Percentiles rank a stretch among this genome's conserved stretches.
phyloP scores from a whole-genome alignment of 139 green algal genomes.

The Picochlorum sp. region DNA sequence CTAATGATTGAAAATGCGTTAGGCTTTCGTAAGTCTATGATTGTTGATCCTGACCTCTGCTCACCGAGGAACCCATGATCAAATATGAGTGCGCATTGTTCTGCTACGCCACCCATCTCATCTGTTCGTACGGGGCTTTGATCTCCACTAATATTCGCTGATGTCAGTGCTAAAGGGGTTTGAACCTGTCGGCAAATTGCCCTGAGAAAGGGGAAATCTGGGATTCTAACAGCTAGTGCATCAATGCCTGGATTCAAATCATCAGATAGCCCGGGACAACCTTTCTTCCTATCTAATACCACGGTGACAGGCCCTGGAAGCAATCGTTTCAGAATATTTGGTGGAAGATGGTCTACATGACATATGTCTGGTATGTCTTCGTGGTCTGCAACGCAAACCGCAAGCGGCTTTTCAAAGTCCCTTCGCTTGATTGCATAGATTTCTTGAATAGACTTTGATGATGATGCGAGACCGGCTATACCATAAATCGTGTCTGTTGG shows the following conservation, averaged over 20 bases:
- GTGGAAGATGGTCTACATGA: slow-evolving; percentile 24
- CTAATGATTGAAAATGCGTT: slow-evolving; percentile 37
- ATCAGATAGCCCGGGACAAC: slow-evolving; percentile 32
- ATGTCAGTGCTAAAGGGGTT: slow-evolving; percentile 54
- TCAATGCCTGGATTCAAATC: slow-evolving; percentile 41
- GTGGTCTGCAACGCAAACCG: slow-evolving; percentile 51
- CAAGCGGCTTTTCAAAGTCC: slow-evolving; percentile 30
- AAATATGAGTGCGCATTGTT: slow-evolving; percentile 48
- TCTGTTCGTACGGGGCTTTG: slow-evolving; percentile 23
- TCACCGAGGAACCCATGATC: slow-evolving; percentile 32
- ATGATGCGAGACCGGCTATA: slow-evolving; percentile 28
- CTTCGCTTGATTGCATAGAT: slow-evolving; percentile 56
- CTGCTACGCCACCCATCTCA: slow-evolving; percentile 57
- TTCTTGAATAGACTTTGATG: slow-evolving; percentile 19
- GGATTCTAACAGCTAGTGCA: slow-evolving; percentile 47
- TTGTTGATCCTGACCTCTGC: slow-evolving; percentile 44
- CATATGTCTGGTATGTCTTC: slow-evolving; percentile 36
- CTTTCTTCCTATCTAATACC: slow-evolving; percentile 34
- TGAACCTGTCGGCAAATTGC: slow-evolving; percentile 30
- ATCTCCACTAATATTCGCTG: slow-evolving; percentile 52
- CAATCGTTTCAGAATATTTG: slow-evolving; percentile 45
- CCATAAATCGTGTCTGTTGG: slow-evolving; percentile 64
- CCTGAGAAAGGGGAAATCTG: slow-evolving; percentile 45
- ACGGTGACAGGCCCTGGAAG: slow-evolving; percentile 67
- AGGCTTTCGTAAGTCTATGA: slow-evolving; percentile 49